Base-by-base conservation (phyloP, 176 grass and related monocot genomes). In the Musa beccarii region DNA sequence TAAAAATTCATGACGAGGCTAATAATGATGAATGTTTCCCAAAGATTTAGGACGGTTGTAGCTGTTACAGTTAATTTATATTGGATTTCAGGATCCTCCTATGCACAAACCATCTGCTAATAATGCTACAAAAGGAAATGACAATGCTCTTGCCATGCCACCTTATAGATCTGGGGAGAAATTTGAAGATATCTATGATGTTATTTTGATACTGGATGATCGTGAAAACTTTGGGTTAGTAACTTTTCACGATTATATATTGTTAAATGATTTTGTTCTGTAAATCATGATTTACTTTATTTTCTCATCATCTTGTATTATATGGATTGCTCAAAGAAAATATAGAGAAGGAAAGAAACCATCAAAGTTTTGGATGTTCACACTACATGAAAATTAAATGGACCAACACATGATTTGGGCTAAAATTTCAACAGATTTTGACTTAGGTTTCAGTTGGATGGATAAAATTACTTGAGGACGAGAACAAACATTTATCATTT, bases 211-310 rank as follows among this genome's bases (percentile, higher is more conserved):
- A 82, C 76, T 92, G 90, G 93, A 97, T 78, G 87, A 92, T 57
- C 83, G 90, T 73, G 93, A 97, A 79, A 92, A 86, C 67, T 92
- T 97, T 16, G 90, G 90, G 93, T 97, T 68, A 74, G 90, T 81
- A 82, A 64, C 52, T 68, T 51, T 20, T 25, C 49, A 54, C 16
- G 8, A 20, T 22, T 28, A 63, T 51, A 61, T 63, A 51, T 11
- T 49, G 7, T 3, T 6, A 23, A 2, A 52, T 51, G 1, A 11
- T 14, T 61, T 51, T 1, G 2, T 12, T 20, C 22, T 34, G 10
- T 59, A 9, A 50, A n/a, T 8, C 11, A 15, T 25, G 34, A 63
- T 52, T 76, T 50, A 23, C 34, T 73, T 15, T 16, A 25, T 55
- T 55, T 70, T 51, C 7, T 51, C 19, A 23, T 65, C 11, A 29